Base-by-base conservation (phyloP, 139 green algal species). In the Tetradesmus lagerheimii region DNA sequence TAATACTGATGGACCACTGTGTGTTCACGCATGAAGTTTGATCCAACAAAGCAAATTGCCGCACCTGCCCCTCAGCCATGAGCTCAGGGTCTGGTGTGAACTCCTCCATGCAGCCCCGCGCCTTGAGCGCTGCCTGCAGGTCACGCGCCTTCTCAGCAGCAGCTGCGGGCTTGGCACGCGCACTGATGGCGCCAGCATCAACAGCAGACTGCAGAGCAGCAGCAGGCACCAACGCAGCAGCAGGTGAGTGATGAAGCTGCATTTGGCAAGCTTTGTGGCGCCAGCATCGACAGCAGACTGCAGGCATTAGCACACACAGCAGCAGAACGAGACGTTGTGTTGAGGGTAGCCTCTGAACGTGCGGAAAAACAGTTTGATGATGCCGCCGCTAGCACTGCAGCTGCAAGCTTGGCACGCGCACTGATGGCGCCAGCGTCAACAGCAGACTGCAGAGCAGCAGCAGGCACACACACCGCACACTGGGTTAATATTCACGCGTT, bases 31-130 rank as follows among this genome's bases (percentile, higher is more conserved):
- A 50, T 50, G 43, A 50, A 8, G 4, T 50, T 71, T n/a, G 18
- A 64, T 64, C 5, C 15, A 27, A 27, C 5, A 25, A 5, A 4
- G 50, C 45, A 57, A 57, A 57, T 9, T 67, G 25, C 31, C 57
- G 8, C 50, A 98, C 94, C 94, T 95, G 89, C 2, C 97, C 97
- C 62, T 98, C 79, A 9, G 89, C 80, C 89, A 98, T 90, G 39
- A 98, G 91, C 31, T 90, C 92, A 14, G 91, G 91, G 77, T 96
- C 94, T 78, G 95, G 87, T 47, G 93, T 87, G 83, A 98, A 98
- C 62, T 97, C 92, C 92, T 99, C 96, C 4, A 37, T 34, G 91
- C 95, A 96, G 86, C 97, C 97, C 11, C 96, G 90, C 35, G 91
- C 80, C 76, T 57, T 43, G 35, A 99, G 95, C 37, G 81, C 62